A percentile compares a stretch with the other conserved stretches of the same genome.
Conservation (phyloP, 73 alveolate genomes). For the Paramecium biaurelia region DNA sequence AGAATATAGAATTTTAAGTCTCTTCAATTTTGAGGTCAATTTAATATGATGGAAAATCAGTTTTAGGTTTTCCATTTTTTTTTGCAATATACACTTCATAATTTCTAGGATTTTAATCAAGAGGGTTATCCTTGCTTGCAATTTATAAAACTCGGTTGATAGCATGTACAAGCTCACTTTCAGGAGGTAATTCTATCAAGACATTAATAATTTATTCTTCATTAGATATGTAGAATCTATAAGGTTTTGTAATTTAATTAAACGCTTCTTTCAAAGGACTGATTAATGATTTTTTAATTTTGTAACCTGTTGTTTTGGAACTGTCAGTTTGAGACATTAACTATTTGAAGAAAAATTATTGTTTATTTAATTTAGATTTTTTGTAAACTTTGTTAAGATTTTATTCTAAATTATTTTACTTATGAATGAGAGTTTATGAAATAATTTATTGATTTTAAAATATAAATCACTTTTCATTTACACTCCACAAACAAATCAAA, state of each 20-base stretch:
- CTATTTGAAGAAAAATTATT: neutral
- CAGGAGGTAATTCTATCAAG: neutral
- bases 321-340: constrained; percentile 11
- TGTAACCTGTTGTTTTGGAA: neutral
- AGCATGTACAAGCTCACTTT: neutral
- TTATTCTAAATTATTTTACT: neutral
- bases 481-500: too few species aligned
- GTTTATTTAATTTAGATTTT: neutral
- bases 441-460: neutral
- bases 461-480: too few species aligned
- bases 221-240: neutral
- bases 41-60: neutral
- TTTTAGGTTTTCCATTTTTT: constrained; percentile 35
- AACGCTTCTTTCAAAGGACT: neutral
- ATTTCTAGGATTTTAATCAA: neutral
- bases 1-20: neutral
- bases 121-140: neutral
- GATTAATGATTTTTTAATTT: neutral
- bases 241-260: neutral
- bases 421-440: neutral
- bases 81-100: constrained; percentile 20
- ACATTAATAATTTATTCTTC: neutral
- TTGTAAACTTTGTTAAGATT: neutral
- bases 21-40: neutral
- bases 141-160: neutral